phyloP scores from a whole-genome alignment of 768 basidiomycete genomes.

The Tubosaeta sp. region DNA sequence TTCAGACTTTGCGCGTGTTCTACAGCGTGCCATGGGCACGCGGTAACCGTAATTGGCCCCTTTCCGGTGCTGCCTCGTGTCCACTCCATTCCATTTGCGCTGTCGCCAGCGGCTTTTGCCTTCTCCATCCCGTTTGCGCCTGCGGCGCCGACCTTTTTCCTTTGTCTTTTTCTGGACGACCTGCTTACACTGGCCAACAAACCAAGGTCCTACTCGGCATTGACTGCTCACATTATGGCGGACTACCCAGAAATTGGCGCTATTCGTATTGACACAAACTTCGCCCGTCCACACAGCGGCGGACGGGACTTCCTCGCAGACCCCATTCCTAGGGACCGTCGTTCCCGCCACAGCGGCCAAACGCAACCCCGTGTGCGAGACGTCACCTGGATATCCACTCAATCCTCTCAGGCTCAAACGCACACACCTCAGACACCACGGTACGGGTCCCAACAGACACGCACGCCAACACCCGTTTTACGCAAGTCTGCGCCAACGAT shows the following conservation, averaged over 20 bases:
- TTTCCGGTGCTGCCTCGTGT: conserved; percentile 32
- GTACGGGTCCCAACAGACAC: conserved; percentile 21
- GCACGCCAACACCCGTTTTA: conserved; percentile 25
- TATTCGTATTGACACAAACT: conserved; percentile 30
- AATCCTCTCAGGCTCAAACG: conserved; percentile 25
- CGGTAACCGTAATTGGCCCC: conserved; percentile 15
- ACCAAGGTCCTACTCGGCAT: neutral
- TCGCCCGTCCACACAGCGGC: conserved; percentile 23
- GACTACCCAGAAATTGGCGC: conserved; percentile 22
- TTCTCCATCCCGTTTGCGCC: conserved; percentile 22
- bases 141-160: conserved; percentile 14
- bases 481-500: conserved; percentile 29
- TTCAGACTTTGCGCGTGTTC: neutral
- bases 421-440: conserved; percentile 29
- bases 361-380: conserved; percentile 24
- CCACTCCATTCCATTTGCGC: conserved; percentile 16
- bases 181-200: neutral
- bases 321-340: conserved; percentile 22
- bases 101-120: conserved; percentile 13
- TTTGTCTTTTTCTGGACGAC: neutral
- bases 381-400: conserved; percentile 30
- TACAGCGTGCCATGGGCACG: conserved; percentile 17
- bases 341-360: conserved; percentile 29
- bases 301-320: conserved; percentile 27
- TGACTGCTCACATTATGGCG: conserved; percentile 14